Evolutionary conservation across 495 filamentous ascomycete genomes (phyloP).

Genomic region (Mycothermus thermophilus): DNA sequence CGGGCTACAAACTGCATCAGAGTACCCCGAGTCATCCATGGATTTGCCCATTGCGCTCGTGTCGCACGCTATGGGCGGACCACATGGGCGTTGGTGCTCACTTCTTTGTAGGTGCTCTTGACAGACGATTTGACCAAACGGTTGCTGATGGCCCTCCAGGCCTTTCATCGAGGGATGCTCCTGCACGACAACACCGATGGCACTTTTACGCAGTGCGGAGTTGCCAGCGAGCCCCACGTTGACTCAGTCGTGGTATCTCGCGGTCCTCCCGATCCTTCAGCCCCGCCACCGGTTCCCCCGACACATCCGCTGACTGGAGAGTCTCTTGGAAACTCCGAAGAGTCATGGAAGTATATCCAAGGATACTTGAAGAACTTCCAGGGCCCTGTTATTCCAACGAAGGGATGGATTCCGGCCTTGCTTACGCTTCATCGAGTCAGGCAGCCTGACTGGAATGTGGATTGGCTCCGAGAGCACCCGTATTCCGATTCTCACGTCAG

Average conservation of each 20-base stretch:
- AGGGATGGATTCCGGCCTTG: conserved; percentile 7
- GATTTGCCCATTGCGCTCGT: conserved; percentile 12
- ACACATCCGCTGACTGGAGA: background rate
- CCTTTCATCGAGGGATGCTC: conserved; percentile 10
- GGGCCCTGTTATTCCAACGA: conserved; percentile 2
- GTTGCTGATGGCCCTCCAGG: conserved; percentile 3
- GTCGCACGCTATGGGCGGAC: conserved; percentile 2
- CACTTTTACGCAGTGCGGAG: conserved; percentile 15
- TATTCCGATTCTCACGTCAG: conserved; percentile 13
- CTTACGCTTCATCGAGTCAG: conserved; percentile 13
- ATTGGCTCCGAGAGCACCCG: conserved; percentile 3
- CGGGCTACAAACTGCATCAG: conserved; percentile 8
- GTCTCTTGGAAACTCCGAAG: background rate
- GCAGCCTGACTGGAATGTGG: conserved; percentile 13
- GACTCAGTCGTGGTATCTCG: conserved; percentile 3
- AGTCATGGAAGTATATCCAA: conserved; percentile 13
- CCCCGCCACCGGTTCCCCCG: background rate
- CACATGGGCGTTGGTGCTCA: conserved; percentile 8
- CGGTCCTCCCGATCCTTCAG: background rate
- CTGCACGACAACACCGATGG: conserved; percentile 28
- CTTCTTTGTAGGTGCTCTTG: conserved; percentile 10
- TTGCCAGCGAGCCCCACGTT: background rate
- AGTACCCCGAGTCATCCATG: conserved; percentile 6
- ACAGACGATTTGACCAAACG: background rate
- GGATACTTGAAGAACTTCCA: conserved; percentile 10